Percentiles rank a stretch among this genome's conserved stretches.
Conservation (phyloP, 129 eudicot species). For the Smallanthus sonchifolius region DNA sequence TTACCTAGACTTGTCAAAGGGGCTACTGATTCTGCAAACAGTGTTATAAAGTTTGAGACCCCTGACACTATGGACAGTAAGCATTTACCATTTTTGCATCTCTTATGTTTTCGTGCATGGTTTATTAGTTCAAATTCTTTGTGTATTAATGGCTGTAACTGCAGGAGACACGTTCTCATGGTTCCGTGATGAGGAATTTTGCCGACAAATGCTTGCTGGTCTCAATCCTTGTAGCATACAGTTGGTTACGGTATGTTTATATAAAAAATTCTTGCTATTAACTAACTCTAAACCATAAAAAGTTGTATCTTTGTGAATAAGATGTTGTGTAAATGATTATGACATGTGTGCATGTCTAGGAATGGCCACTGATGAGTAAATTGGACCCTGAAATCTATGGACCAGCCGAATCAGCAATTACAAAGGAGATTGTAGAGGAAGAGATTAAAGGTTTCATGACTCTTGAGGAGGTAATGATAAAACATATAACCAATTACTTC, state of each 20-base stretch:
- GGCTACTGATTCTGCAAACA: conserved; percentile 22
- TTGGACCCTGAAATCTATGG: conserved; percentile 66
- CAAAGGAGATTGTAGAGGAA: conserved; percentile 54
- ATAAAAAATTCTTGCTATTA: neutral
- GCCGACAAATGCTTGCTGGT: conserved; percentile 80
- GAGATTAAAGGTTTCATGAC: conserved; percentile 57
- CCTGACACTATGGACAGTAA: conserved; percentile 60
- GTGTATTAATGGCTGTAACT: neutral
- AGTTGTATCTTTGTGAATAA: neutral
- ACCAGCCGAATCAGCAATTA: conserved; percentile 68
- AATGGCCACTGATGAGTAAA: conserved; percentile 78
- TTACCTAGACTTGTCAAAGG: conserved; percentile 60
- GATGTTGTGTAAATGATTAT: neutral
- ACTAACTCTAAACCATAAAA: neutral
- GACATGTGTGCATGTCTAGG: conserved; percentile 29
- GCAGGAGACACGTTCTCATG: conserved; percentile 74
- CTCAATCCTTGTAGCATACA: conserved; percentile 57
- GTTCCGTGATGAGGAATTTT: conserved; percentile 77
- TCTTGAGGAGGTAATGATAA: conserved; percentile 42
- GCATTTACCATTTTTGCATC: neutral
- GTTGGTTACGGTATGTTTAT: conserved; percentile 50
- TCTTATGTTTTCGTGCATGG: neutral
- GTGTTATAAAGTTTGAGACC: conserved; percentile 52
- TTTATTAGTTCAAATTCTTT: neutral
- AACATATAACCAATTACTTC: neutral